Base-by-base conservation (phyloP, 306 rosid species). In the Castanea mollissima region DNA sequence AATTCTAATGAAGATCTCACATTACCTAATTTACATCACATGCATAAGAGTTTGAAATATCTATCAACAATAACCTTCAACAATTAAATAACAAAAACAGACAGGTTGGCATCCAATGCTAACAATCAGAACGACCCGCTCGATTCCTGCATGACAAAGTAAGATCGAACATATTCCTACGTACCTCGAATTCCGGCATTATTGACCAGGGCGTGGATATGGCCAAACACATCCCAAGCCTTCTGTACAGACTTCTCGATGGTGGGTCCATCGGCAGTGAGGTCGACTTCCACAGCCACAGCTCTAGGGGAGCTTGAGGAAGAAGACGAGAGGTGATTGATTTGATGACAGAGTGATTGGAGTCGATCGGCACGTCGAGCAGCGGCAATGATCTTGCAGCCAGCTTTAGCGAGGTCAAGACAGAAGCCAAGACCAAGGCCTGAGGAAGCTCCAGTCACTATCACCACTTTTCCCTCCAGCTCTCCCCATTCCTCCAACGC, bases 371-470 rank as follows among this genome's bases (percentile, higher is more conserved):
- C 74, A 0, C 98, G 88, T 32, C 98, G 98, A 38, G 97, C 98
- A 2, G 90, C 92, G 2, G 92, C 92, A 0, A 93, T 73, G 54
- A 93, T 55, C 5, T 27, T 77, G 82, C 94, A 91, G 55, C 94
- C 97, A 8, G 97, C 89, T 38, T 79, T 81, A 10, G 89, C 94
- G 15, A 93, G 89, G 65, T 90, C 94, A 44, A 89, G 82, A 76
- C 97, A 93, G 72, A 91, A 88, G 1, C 87, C 93, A 18, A 78
- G 76, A 80, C 97, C 98, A 10, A 93, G 86, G 2, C 97, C 98
- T n/a, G 98, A 72, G 2, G 98, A 93, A 12, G 97, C 94, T 27
- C 98, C 97, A 69, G 98, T 93, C 59, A 93, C 93, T 89, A 93
- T 65, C 11, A 93, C 97, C 7, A 93, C 94, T 77, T 93, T 93